Evolutionary conservation across 352 stramenopile genomes (phyloP), one percentile per base, ranked within the genome.

Genomic region (Globisporangium apiculatum): DNA sequence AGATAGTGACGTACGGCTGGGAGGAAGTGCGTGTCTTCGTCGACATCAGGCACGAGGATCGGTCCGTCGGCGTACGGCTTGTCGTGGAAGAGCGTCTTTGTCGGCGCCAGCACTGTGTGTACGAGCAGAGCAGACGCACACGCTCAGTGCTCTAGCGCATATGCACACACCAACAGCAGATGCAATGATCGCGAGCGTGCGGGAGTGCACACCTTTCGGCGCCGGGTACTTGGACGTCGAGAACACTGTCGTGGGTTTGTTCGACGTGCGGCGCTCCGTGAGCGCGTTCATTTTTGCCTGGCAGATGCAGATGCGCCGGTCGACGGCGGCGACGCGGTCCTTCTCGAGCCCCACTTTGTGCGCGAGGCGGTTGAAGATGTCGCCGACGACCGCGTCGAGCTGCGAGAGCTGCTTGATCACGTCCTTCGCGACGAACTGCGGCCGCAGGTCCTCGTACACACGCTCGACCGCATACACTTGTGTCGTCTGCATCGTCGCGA

Each of bases 201-300:
- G 46, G 4, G 14, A 18, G 38, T 11, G 10, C 48, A 35, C 35
- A 72, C 69, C 69, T 66, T 87, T 85, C 10, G 85, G 85, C 4
- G 85, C 83, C 9, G 85, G 85, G 64, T 91, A 94, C 62, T 89
- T 91, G 58, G 85, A 91, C 35, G 85, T 94, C 31, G 83, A 93
- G 67, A 93, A 94, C n/a, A 94, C 81, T 8, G 85, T 94, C 40
- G 85, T 94, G 46, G 85, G 82, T 54, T 93, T 94, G 68, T 89
- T 94, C 53, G 75, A 89, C 9, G 79, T 80, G 55, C 83, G 78
- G 24, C 85, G 83, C 48, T 83, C 81, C 56, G 81, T 87, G 60
- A 94, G 73, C 31, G 79, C 82, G 66, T 89, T 91, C 57, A 94
- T 83, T 52, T 92, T 94, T 57, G 83, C 83, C 58, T 94, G 85